phyloP scores from a whole-genome alignment of 164 flowering plant species.

The Kalanchoe fedtschenkoi region DNA sequence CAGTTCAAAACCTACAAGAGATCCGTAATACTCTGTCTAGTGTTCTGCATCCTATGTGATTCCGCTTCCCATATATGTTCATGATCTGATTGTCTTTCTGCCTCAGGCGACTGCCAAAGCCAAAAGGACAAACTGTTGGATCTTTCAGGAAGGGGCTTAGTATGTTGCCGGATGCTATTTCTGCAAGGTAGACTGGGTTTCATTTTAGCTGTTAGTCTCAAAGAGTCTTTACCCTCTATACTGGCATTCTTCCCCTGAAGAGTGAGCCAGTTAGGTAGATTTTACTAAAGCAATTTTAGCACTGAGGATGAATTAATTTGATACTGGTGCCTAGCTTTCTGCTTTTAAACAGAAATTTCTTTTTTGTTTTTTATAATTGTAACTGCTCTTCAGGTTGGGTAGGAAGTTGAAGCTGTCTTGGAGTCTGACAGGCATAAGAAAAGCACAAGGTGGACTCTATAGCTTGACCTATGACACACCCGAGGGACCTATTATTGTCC shows the following conservation, averaged over 20 bases:
- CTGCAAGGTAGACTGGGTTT: constrained; percentile 37
- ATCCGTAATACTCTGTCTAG: constrained; percentile 45
- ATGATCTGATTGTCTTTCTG: constrained; percentile 9
- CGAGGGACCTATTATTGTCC: constrained; percentile 52
- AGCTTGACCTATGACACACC: constrained; percentile 79
- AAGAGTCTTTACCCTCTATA: not conserved
- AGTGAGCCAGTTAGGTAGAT: not conserved
- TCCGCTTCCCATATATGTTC: constrained; percentile 1
- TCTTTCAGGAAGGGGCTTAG: constrained; percentile 81
- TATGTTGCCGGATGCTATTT: constrained; percentile 81
- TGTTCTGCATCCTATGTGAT: not conserved
- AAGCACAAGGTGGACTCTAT: constrained; percentile 43
- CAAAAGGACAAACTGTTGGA: constrained; percentile 95
- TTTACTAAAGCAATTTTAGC: not conserved
- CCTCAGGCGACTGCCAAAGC: constrained; percentile 73
- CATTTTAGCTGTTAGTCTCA: not conserved
- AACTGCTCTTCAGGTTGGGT: constrained; percentile 51
- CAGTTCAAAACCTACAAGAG: constrained; percentile 55
- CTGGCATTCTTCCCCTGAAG: not conserved
- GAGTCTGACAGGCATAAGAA: constrained; percentile 60
- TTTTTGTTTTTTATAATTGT: not conserved
- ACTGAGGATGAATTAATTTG: not conserved
- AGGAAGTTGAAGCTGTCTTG: constrained; percentile 72
- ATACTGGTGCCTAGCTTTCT: not conserved
- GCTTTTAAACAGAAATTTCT: not conserved